These are phyloP conservation scores for Termitomyces bulborhizus DNA, from an alignment of 768 basidiomycete species.

Conservation along the genomic window DNA sequence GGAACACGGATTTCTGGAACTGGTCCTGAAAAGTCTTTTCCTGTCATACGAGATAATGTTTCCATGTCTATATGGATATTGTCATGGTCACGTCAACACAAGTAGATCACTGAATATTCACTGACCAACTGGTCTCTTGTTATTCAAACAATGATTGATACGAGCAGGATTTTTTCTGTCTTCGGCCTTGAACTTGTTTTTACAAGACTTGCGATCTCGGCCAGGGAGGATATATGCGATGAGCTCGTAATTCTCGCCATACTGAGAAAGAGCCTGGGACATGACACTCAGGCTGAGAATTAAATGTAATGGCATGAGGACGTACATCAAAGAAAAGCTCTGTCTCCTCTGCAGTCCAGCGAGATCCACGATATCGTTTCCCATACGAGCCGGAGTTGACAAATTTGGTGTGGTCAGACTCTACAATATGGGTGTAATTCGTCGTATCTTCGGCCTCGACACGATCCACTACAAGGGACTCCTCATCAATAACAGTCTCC, in stretches of 20 bases:
- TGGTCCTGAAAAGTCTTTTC: conserved; percentile 81
- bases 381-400: conserved; percentile 80
- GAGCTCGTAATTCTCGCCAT: conserved; percentile 90
- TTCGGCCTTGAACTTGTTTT: conserved; percentile 89
- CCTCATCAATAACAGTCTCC: conserved; percentile 82
- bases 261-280: conserved; percentile 81
- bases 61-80: conserved; percentile 48
- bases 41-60: conserved; percentile 72
- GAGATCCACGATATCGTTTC: conserved; percentile 72
- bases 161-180: conserved; percentile 75
- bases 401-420: conserved; percentile 80
- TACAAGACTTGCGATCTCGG: conserved; percentile 84
- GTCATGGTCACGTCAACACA: background rate
- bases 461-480: conserved; percentile 76
- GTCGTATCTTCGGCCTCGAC: conserved; percentile 61
- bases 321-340: conserved; percentile 82
- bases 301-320: conserved; percentile 2
- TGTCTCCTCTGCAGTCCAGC: conserved; percentile 89
- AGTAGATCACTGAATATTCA: background rate
- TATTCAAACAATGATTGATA: conserved; percentile 70
- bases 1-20: conserved; percentile 57
- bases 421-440: conserved; percentile 72
- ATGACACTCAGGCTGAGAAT: conserved; percentile 1
- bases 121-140: conserved; percentile 72
- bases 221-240: conserved; percentile 83